phyloP scores from a whole-genome alignment of 2,329 filamentous ascomycete species.

The Botryotinia convoluta region DNA sequence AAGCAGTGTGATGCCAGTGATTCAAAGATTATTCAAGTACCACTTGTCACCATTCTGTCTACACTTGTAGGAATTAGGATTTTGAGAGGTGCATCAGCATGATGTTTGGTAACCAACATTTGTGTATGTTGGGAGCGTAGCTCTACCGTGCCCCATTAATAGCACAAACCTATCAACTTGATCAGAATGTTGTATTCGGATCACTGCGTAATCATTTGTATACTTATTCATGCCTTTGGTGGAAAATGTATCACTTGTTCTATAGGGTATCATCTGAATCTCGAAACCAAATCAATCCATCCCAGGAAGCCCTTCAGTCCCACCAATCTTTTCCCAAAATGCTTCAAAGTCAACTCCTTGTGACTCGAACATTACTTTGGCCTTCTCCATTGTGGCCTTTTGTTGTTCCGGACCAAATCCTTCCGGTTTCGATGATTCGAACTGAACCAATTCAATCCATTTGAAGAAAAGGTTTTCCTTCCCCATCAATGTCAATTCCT shows the following conservation, averaged over 20 bases:
- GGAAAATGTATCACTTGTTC: background rate
- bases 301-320: constrained; percentile 55
- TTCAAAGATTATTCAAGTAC: background rate
- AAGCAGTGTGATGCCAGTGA: background rate
- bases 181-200: background rate
- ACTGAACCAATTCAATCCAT: constrained; percentile 92
- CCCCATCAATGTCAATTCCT: constrained; percentile 69
- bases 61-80: background rate
- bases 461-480: constrained; percentile 89
- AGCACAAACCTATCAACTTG: background rate
- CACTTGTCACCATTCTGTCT: background rate
- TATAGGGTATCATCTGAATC: constrained; percentile 14
- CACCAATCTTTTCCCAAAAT: constrained; percentile 70
- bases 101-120: background rate
- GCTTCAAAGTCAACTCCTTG: constrained; percentile 79
- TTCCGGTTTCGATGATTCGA: constrained; percentile 73
- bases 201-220: background rate
- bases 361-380: constrained; percentile 70
- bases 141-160: background rate
- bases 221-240: background rate
- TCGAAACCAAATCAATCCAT: constrained; percentile 39
- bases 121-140: background rate
- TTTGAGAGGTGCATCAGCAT: background rate
- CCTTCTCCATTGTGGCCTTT: constrained; percentile 67
- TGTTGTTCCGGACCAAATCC: constrained; percentile 77